phyloP scores from a whole-genome alignment of 169 alveolate species.

The Besnoitia besnoiti region DNA sequence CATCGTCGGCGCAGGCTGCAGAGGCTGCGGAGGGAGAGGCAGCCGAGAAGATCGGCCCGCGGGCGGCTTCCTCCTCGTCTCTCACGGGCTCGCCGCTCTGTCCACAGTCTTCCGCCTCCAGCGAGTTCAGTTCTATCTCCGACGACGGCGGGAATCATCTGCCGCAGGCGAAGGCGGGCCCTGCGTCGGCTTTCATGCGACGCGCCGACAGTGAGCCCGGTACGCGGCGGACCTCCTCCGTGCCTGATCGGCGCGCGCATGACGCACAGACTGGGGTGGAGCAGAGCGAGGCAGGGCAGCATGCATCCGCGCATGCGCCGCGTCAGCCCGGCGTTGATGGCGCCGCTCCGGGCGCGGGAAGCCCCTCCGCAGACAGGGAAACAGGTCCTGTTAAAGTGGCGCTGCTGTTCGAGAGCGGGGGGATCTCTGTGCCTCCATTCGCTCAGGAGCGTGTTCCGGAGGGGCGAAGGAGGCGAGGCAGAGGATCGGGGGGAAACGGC shows the following conservation, averaged over 20 bases:
- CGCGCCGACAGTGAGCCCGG: neutral
- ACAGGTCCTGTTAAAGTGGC: too few relatives aligned
- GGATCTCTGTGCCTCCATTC: too few relatives aligned
- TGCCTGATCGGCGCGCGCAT: too few relatives aligned
- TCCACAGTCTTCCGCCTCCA: neutral
- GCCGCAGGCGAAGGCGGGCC: neutral
- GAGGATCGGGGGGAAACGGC: neutral
- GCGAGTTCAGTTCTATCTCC: neutral
- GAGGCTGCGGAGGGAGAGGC: neutral
- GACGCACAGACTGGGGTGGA: too few relatives aligned
- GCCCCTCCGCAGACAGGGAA: too few relatives aligned
- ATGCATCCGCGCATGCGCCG: too few relatives aligned
- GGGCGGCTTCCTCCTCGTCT: neutral
- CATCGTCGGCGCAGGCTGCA: neutral
- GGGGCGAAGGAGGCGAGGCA: neutral
- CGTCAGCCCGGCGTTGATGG: too few relatives aligned
- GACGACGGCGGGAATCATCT: neutral
- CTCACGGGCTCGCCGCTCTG: neutral
- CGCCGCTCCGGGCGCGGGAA: too few relatives aligned
- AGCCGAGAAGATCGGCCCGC: neutral
- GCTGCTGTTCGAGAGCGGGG: too few relatives aligned
- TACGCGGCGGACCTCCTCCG: too few relatives aligned
- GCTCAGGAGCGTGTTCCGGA: too few relatives aligned
- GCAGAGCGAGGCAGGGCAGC: too few relatives aligned
- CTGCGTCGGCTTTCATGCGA: neutral